A percentile compares a stretch with the other conserved stretches of the same genome.
Evolutionary conservation across 768 basidiomycete species (phyloP).

Genomic region (Boletus speciosus): DNA sequence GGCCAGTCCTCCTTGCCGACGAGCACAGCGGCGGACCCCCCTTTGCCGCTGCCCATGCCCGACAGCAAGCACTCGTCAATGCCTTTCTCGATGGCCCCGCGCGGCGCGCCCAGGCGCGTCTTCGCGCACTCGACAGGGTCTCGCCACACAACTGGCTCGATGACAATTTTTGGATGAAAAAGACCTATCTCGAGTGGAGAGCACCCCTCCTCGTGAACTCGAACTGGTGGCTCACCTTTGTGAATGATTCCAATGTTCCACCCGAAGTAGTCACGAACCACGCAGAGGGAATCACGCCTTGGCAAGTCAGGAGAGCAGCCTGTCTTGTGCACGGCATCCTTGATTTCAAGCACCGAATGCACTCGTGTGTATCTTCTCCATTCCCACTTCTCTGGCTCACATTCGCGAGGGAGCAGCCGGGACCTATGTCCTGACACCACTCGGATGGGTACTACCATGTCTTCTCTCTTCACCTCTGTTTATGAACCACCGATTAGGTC

Average conservation of each 20-base stretch:
- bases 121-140: conserved; percentile 67
- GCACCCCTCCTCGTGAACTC: conserved; percentile 84
- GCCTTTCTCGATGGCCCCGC: conserved; percentile 10
- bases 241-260: conserved; percentile 68
- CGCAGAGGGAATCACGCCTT: conserved; percentile 53
- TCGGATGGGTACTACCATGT: conserved; percentile 51
- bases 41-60: conserved; percentile 32
- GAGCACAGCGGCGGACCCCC: conserved; percentile 54
- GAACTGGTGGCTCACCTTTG: conserved; percentile 93
- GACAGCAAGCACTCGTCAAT: conserved; percentile 21
- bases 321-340: conserved; percentile 74
- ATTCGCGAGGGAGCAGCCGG: conserved; percentile 43
- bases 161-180: conserved; percentile 88
- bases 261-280: conserved; percentile 24
- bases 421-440: conserved; percentile 69
- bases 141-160: conserved; percentile 94
- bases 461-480: neutral
- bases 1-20: conserved; percentile 77
- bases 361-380: conserved; percentile 45
- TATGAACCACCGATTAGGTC: conserved; percentile 32
- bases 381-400: conserved; percentile 5
- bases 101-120: conserved; percentile 21
- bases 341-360: conserved; percentile 65
- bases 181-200: conserved; percentile 86
- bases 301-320: conserved; percentile 84